Conservation (phyloP, 202 grass and related monocot genomes). For the Zizania palustris region DNA sequence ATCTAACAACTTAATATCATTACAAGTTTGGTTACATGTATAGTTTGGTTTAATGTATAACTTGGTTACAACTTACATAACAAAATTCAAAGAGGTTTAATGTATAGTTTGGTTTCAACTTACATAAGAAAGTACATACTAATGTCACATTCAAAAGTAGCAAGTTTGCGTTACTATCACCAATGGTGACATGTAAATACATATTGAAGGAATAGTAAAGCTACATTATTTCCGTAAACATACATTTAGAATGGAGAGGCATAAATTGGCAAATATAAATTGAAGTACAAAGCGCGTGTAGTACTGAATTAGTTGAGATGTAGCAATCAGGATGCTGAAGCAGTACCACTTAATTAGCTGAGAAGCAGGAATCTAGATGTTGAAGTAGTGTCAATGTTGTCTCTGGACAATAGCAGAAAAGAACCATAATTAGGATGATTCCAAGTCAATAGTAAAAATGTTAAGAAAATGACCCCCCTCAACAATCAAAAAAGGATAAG, state of each 20-base stretch:
- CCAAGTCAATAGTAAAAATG: constrained; percentile 3
- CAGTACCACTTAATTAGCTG: constrained; percentile 90
- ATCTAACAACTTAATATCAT: neutral
- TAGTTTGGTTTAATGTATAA: too few species aligned
- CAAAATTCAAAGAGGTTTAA: too few species aligned
- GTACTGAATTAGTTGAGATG: too few species aligned
- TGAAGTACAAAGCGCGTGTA: constrained; percentile 29
- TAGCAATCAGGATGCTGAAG: too few species aligned
- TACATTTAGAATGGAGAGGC: neutral
- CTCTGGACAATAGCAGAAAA: constrained; percentile 62
- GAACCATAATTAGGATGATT: constrained; percentile 27
- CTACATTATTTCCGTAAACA: constrained; percentile 17
- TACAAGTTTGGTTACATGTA: constrained; percentile 7
- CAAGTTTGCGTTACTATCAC: neutral
- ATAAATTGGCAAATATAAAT: constrained; percentile 19
- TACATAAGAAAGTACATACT: neutral
- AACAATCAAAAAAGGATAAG: neutral
- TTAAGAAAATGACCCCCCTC: neutral
- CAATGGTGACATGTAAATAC: neutral
- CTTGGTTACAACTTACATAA: neutral
- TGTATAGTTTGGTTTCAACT: too few species aligned
- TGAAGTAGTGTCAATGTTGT: constrained; percentile 92
- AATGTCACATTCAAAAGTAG: neutral
- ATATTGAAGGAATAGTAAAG: constrained; percentile 18
- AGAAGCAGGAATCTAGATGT: constrained; percentile 97